phyloP scores from a whole-genome alignment of 345 rosid genomes.

The Erysimum cheiranthoides region DNA sequence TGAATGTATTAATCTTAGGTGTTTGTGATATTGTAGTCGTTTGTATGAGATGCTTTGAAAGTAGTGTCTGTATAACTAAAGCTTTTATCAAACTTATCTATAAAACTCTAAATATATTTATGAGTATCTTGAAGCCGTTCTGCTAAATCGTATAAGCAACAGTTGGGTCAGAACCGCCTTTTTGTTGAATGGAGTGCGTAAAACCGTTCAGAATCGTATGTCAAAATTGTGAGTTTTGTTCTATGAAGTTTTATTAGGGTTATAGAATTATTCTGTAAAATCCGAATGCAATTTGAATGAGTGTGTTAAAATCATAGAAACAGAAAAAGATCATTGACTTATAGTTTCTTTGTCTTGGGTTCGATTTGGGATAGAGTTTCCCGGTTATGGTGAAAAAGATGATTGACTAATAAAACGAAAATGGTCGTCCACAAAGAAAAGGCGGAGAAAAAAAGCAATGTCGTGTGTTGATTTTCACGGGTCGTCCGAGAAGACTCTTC shows the following conservation, averaged over 20 bases:
- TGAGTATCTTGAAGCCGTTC: neutral
- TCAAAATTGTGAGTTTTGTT: neutral
- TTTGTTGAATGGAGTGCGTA: too few relatives aligned
- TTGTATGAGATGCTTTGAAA: conserved; percentile 41
- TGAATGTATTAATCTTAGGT: conserved; percentile 28
- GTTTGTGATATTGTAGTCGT: conserved; percentile 24
- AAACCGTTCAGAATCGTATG: neutral
- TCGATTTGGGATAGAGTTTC: neutral
- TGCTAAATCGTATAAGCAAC: neutral
- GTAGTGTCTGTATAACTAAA: conserved; percentile 31
- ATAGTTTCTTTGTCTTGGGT: neutral
- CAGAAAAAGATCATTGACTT: too few relatives aligned
- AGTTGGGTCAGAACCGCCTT: neutral
- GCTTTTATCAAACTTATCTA: conserved; percentile 15
- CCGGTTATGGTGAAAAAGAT: neutral
- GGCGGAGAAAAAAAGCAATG: neutral
- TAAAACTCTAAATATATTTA: conserved; percentile 8
- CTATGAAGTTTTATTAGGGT: too few relatives aligned
- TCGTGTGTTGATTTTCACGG: conserved; percentile 7
- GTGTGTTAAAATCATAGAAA: too few relatives aligned
- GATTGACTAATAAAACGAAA: neutral
- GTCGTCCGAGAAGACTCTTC: conserved; percentile 15
- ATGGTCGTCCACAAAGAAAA: neutral
- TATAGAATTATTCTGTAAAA: neutral
- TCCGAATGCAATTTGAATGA: neutral